Evolutionary conservation across 169 alveolate genomes (phyloP).

Genomic region (Plasmodium coatneyi): DNA sequence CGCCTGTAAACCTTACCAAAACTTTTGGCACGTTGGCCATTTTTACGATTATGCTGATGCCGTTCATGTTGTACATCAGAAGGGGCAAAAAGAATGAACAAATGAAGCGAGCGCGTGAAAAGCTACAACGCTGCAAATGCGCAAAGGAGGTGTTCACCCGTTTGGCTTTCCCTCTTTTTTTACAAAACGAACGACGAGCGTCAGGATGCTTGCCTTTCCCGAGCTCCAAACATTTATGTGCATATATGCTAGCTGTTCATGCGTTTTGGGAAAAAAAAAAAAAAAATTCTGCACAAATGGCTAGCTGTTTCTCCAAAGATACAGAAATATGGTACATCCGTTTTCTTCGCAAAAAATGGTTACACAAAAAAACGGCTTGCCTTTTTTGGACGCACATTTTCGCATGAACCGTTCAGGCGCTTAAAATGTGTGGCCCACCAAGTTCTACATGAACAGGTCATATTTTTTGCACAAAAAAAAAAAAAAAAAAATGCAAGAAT

Average conservation of each 20-base stretch:
- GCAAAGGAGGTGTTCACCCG: neutral
- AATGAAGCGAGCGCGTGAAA: neutral
- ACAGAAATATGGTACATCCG: neutral
- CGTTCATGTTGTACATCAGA: slow-evolving; percentile 11
- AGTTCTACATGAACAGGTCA: slow-evolving; percentile 45
- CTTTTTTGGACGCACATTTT: neutral
- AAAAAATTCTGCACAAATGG: neutral
- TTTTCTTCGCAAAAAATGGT: neutral
- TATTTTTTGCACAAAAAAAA: slow-evolving; percentile 8
- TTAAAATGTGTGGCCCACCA: neutral
- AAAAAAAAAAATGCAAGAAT: neutral
- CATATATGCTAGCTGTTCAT: neutral
- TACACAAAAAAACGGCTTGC: neutral
- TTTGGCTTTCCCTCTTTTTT: neutral
- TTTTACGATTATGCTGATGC: slow-evolving; percentile 18
- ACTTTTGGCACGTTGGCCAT: slow-evolving; percentile 17
- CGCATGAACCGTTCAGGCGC: neutral
- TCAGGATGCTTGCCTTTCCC: neutral
- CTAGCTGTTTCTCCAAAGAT: neutral
- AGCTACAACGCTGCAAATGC: neutral
- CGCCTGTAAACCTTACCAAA: slow-evolving; percentile 47
- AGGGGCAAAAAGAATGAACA: neutral
- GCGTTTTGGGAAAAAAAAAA: slow-evolving; percentile 11
- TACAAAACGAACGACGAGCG: neutral
- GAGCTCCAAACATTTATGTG: neutral